phyloP scores from a whole-genome alignment of 2,329 filamentous ascomycete genomes.

The Chaetomiaceae sp. region DNA sequence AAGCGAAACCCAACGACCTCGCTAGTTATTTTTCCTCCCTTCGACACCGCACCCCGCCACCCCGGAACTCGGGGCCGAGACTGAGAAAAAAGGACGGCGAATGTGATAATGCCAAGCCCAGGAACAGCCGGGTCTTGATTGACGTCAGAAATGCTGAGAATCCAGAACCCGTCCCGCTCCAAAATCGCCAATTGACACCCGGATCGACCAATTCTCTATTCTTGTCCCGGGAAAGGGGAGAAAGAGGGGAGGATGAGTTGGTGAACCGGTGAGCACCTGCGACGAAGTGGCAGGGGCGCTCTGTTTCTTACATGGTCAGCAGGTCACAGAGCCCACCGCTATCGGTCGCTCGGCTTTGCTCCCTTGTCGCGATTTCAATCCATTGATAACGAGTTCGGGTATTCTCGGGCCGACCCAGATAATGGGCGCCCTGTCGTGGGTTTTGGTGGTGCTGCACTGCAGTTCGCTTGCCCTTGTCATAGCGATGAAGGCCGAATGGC shows the following conservation, averaged over 20 bases:
- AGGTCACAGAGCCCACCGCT: constrained; percentile 4
- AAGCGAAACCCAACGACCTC: not conserved
- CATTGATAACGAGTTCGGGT: constrained; percentile 24
- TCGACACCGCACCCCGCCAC: constrained; percentile 5
- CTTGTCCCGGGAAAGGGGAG: not conserved
- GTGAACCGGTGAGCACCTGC: not conserved
- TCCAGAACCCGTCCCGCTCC: not conserved
- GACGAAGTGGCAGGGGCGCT: not conserved
- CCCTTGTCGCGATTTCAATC: not conserved
- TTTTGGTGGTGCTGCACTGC: constrained; percentile 1
- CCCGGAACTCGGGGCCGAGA: not conserved
- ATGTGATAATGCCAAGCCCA: constrained; percentile 12
- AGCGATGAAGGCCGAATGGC: no score
- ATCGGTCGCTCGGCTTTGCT: constrained; percentile 8
- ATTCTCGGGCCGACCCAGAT: constrained; percentile 25
- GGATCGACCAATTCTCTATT: not conserved
- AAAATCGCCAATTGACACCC: constrained; percentile 7
- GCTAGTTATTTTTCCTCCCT: not conserved
- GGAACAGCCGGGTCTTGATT: constrained; percentile 1
- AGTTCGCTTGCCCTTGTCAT: no score
- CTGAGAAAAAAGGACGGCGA: not conserved
- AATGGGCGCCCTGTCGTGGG: not conserved
- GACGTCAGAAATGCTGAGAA: constrained; percentile 8
- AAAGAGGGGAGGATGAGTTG: not conserved
- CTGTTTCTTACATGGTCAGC: not conserved